Percentiles rank a stretch among this genome's conserved stretches.
Conservation (phyloP, 208 protist genomes). For the Crithidia thermophila region DNA sequence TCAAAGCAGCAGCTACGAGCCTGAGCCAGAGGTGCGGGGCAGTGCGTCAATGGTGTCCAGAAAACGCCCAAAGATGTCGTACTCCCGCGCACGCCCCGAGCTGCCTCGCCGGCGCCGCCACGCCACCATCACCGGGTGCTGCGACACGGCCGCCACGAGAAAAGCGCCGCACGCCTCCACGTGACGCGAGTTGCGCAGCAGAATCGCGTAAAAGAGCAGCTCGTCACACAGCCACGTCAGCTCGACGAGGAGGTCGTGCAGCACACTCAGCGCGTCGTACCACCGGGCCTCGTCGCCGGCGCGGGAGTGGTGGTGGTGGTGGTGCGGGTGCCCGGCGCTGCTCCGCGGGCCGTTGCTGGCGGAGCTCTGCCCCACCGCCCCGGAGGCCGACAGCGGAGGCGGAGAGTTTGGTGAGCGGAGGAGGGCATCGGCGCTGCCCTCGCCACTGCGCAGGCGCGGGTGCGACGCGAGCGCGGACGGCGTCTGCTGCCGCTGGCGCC, state of each 20-base stretch:
- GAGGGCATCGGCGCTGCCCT: not conserved
- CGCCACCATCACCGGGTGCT: conserved; percentile 70
- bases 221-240: conserved; percentile 88
- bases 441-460: conserved; percentile 15
- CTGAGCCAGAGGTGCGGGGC: conserved; percentile 11
- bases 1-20: not conserved
- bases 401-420: not conserved
- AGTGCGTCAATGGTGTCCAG: conserved; percentile 35
- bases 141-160: conserved; percentile 56
- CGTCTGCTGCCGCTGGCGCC: not conserved
- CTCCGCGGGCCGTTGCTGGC: not conserved
- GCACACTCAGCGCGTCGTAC: conserved; percentile 13
- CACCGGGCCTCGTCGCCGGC: conserved; percentile 3
- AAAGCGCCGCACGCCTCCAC: conserved; percentile 83
- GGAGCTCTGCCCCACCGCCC: not conserved
- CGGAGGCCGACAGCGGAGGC: not conserved
- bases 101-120: conserved; percentile 53
- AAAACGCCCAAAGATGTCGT: conserved; percentile 45
- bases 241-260: conserved; percentile 72
- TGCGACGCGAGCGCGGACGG: not conserved
- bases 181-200: conserved; percentile 75
- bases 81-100: conserved; percentile 16
- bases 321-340: not conserved
- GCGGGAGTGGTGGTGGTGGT: not conserved
- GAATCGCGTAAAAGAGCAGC: conserved; percentile 75